Base-by-base conservation (phyloP, 768 basidiomycete genomes). In the Boletus reticuloceps region DNA sequence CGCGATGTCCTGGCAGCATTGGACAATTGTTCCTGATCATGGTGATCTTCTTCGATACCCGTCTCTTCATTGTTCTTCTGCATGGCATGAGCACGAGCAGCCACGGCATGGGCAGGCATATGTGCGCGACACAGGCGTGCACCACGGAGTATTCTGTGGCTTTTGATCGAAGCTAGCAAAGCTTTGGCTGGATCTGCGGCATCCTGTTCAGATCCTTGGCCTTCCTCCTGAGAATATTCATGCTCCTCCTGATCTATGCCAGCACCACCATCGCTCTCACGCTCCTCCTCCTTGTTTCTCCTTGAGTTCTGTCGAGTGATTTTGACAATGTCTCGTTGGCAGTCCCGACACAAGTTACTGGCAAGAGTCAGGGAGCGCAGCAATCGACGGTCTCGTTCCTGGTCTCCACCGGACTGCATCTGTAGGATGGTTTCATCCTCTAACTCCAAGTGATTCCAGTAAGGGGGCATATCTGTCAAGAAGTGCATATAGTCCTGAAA, bases 401-500 rank as follows among this genome's bases (percentile, higher is more conserved):
- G 20, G 17, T 55, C 4, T 0, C 38, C 54, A 34, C 49, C 48
- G 7, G 6, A 5, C 14, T 45, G 49, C 43, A 55, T 45, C 19
- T 50, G 20, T 2, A 9, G 5, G 3, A 45, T 50, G 2, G 22
- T 44, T 1, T 31, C 14, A 14, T 50, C 20, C 10, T 38, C 36
- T 12, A 55, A 10, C 13, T 50, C 36, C 6, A 44, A 19, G 20
- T 37, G 31, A 6, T 43, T 29, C 54, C 48, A 55, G 11, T 32
- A 5, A 17, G 13, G 1, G 3, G 47, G 46, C 5, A 0, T 7
- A 8, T 31, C 11, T 0, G 7, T 14, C 6, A 11, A 13, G 4
- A 50, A 55, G 9, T 55, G 54, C 16, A 25, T 31, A 11, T 57
- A 57, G 19, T 53, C 29, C 1, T 14, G 14, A 12, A 47, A 53